Base-by-base conservation (phyloP, 2,329 filamentous ascomycete species). In the Venturia effusa region DNA sequence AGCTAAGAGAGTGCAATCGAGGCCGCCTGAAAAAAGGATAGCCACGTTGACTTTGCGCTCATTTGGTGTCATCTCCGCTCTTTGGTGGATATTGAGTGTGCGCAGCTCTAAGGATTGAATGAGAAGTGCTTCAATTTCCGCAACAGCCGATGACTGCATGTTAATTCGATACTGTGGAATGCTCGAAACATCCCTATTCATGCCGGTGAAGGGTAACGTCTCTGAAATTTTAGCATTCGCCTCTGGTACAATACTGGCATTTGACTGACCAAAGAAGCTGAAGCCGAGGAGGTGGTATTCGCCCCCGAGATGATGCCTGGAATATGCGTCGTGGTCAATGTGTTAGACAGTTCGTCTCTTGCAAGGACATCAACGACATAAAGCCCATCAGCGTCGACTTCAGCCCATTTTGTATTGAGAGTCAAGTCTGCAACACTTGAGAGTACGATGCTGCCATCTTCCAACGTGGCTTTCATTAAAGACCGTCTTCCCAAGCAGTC, bases 1-100 rank as follows among this genome's bases (percentile, higher is more conserved):
- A 27, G 93, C 93, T 60, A 99, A 80, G 0, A 97, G 80, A 0
- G 92, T 93, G 72, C 94, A 97, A 74, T 99, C 94, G 7, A 99
- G 82, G 0, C 94, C 94, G 1, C 94, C 94, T 0, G 94, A 99
- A 74, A 97, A 99, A 0, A 99, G 79, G 0, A 99, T 80, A 0
- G 91, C 92, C 17, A 96, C 74, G 63, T 57, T 57, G 17, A 57
- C 51, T n/a, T 57, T 57, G 17, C 30, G 27, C 17, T 57, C 27
- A 8, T 57, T 57, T 10, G 30, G 30, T 34, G 15, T 34, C 30
- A 34, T 57, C 34, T 57, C 51, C 82, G 37, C 1, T 48, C 15
- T 34, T 51, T 85, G 51, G 30, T 57, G 51, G 15, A 57, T 57
- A 8, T 57, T 79, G 10, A 85, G 74, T 19, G 92, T 80, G 51